Evolutionary conservation across 192 early-diverging fungal genomes (phyloP).

Genomic region (Coemansia sp.): DNA sequence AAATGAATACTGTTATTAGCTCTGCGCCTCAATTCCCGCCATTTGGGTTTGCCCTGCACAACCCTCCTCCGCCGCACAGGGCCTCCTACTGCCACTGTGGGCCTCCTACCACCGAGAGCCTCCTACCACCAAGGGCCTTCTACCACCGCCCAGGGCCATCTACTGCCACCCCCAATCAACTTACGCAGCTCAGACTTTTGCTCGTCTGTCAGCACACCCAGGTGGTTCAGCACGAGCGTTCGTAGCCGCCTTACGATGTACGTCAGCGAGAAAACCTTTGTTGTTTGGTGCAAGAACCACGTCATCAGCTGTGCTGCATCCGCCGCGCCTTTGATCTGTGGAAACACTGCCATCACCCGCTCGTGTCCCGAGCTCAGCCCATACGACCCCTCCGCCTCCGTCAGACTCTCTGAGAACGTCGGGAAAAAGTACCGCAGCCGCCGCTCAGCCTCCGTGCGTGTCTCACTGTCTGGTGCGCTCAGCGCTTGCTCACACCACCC

Average conservation of each 20-base stretch:
- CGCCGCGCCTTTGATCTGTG: slow-evolving; percentile 49
- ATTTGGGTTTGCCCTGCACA: neutral
- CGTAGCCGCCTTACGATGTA: slow-evolving; percentile 44
- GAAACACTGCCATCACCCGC: slow-evolving; percentile 50
- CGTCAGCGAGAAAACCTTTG: slow-evolving; percentile 42
- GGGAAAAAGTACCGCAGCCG: slow-evolving; percentile 77
- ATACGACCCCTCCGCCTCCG: slow-evolving; percentile 38
- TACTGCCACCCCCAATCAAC: slow-evolving; percentile 4
- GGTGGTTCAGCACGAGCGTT: slow-evolving; percentile 51
- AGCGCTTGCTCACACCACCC: slow-evolving; percentile 64
- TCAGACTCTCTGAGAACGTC: slow-evolving; percentile 68
- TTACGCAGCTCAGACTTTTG: slow-evolving; percentile 49
- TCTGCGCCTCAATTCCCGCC: neutral
- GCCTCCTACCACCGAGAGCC: neutral
- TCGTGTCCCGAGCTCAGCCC: slow-evolving; percentile 36
- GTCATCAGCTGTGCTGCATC: slow-evolving; percentile 49
- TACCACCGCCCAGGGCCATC: no score
- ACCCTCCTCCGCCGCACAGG: no score
- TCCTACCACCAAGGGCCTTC: neutral
- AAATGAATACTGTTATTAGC: neutral
- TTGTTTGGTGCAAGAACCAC: slow-evolving; percentile 50
- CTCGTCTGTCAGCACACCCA: slow-evolving; percentile 35
- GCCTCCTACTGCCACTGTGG: no score
- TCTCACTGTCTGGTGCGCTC: slow-evolving; percentile 58
- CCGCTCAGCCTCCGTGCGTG: slow-evolving; percentile 67